These are phyloP conservation scores for Rhododendron mucronatum DNA, from an alignment of 148 eudicot genomes.

Conservation along the genomic window DNA sequence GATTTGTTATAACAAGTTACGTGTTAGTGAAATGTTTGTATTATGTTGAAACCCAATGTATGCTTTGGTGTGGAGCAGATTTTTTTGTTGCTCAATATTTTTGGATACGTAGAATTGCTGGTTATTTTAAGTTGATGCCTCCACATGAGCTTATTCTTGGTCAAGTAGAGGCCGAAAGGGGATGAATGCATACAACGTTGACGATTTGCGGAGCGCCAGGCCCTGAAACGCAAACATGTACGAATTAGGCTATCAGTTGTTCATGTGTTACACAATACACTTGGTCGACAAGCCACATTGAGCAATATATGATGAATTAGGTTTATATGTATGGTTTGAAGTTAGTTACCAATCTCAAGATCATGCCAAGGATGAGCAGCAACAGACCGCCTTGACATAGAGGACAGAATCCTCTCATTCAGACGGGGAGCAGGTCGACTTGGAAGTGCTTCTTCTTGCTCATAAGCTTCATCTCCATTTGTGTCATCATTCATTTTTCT, in stretches of 20 bases:
- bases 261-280: not conserved
- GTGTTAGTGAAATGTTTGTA: not conserved
- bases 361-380: constrained; percentile 85
- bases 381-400: constrained; percentile 50
- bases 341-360: constrained; percentile 56
- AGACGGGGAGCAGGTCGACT: constrained; percentile 18
- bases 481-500: constrained; percentile 16
- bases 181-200: constrained; percentile 46
- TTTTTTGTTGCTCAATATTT: not conserved
- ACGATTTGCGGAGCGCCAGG: constrained; percentile 59
- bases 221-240: constrained; percentile 29
- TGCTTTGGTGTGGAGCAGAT: not conserved
- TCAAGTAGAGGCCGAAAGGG: not conserved
- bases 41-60: not conserved
- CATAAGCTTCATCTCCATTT: not conserved
- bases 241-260: not conserved
- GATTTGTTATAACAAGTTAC: not conserved
- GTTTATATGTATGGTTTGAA: not conserved
- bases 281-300: not conserved
- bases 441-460: not conserved
- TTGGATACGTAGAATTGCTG: not conserved
- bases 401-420: constrained; percentile 58
- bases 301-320: not conserved
- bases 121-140: not conserved
- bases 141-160: not conserved